Evolutionary conservation across 257 asterid species (phyloP).

Genomic region (Salvia rosmarinus): DNA sequence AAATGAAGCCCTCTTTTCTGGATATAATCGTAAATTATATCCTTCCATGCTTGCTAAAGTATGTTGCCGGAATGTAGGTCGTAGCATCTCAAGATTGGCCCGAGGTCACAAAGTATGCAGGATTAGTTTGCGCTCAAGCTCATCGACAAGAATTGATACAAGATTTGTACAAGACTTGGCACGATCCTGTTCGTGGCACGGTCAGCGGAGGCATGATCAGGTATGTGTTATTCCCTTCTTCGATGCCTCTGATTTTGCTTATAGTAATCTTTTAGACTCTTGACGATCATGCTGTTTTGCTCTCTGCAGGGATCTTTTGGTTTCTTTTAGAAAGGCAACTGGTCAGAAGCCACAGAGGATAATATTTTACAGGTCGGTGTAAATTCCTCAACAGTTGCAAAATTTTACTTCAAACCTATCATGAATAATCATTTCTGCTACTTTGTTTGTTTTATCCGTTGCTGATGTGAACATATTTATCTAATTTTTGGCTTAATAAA

Average conservation of each 20-base stretch:
- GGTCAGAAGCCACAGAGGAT: slow-evolving; percentile 99
- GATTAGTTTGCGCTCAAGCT: slow-evolving; percentile 98
- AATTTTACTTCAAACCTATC: too few species aligned
- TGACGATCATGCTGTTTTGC: slow-evolving; percentile 1
- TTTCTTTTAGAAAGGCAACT: slow-evolving; percentile 95
- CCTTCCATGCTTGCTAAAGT: slow-evolving; percentile 22
- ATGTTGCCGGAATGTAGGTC: slow-evolving; percentile 53
- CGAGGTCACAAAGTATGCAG: slow-evolving; percentile 97
- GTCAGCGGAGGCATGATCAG: slow-evolving; percentile 99
- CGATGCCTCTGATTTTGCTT: not conserved
- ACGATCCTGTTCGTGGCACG: slow-evolving; percentile 91
- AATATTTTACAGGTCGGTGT: slow-evolving; percentile 76
- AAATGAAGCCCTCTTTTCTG: not conserved
- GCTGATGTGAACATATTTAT: not conserved
- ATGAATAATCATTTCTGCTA: too few species aligned
- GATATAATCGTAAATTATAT: not conserved
- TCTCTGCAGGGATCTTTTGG: slow-evolving; percentile 86
- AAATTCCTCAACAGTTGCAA: not conserved
- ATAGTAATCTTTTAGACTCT: not conserved
- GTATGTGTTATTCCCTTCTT: slow-evolving; percentile 37
- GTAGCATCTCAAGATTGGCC: slow-evolving; percentile 99
- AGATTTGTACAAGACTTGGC: slow-evolving; percentile 96
- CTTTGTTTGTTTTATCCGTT: too few species aligned
- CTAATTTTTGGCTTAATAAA: slow-evolving; percentile 21
- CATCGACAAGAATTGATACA: slow-evolving; percentile 96